A percentile compares a stretch with the other conserved stretches of the same genome.
These are phyloP conservation scores for Fusarium nelsonii DNA, from an alignment of 2,329 filamentous ascomycete genomes.

Conservation along the genomic window DNA sequence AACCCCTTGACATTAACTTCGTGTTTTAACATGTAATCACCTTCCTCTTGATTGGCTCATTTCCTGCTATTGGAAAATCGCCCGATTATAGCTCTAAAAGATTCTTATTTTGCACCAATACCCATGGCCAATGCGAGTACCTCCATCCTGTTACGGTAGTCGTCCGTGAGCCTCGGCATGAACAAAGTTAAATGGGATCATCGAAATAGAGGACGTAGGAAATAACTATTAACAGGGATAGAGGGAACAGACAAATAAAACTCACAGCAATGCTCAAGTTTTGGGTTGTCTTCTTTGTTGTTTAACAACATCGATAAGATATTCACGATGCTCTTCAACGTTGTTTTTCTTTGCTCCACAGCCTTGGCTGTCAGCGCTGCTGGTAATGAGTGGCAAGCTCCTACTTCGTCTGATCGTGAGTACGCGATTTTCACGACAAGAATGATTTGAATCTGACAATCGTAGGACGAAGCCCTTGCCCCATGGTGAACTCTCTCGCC, in stretches of 20 bases:
- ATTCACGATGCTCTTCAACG: conserved; percentile 35
- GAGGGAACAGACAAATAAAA: conserved; percentile 3
- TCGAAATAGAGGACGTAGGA: background rate
- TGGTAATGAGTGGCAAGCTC: conserved; percentile 36
- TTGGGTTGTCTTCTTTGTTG: background rate
- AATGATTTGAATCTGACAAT: background rate
- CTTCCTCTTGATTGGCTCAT: conserved; percentile 9
- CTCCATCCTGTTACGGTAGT: conserved; percentile 14
- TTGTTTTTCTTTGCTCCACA: conserved; percentile 25
- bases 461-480: conserved; percentile 41
- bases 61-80: background rate
- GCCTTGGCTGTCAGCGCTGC: conserved; percentile 33
- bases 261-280: background rate
- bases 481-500: conserved; percentile 40
- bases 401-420: conserved; percentile 32
- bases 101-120: conserved; percentile 24
- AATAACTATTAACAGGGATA: background rate
- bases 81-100: conserved; percentile 5
- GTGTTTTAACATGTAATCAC: conserved; percentile 29
- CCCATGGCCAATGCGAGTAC: background rate
- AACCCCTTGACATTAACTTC: conserved; percentile 11
- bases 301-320: background rate
- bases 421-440: background rate
- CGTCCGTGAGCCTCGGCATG: conserved; percentile 37
- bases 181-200: conserved; percentile 2